A percentile compares a stretch with the other conserved stretches of the same genome.
Conservation (phyloP, 306 rosid genomes). For the Glycine soja region DNA sequence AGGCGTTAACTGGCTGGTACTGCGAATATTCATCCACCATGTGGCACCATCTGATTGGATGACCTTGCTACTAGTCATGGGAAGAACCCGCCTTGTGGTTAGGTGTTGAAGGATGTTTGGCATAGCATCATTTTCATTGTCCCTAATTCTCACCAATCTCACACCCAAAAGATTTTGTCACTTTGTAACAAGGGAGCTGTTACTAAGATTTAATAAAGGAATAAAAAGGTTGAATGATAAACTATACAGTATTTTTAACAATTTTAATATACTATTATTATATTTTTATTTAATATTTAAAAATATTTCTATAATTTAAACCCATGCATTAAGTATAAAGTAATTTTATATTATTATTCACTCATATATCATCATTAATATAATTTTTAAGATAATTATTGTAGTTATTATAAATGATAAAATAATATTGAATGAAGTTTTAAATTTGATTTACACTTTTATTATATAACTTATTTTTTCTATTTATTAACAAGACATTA, state of each 20-base stretch:
- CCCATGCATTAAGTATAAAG: too few species aligned
- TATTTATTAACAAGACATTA: too few species aligned
- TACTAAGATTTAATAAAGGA: neutral
- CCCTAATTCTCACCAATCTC: neutral
- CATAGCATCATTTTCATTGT: neutral
- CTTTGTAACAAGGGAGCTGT: neutral
- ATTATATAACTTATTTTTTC: too few species aligned
- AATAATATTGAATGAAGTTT: too few species aligned
- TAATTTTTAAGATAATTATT: too few species aligned
- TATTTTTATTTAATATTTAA: neutral
- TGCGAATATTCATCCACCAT: neutral
- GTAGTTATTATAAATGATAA: too few species aligned
- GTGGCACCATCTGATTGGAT: neutral
- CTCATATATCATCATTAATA: too few species aligned
- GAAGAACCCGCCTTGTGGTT: neutral
- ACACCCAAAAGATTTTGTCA: neutral
- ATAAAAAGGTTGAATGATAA: neutral
- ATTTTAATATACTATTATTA: neutral
- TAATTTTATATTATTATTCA: too few species aligned
- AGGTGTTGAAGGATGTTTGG: neutral
- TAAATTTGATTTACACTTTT: too few species aligned
- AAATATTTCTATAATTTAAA: too few species aligned
- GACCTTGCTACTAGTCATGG: neutral
- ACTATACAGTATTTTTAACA: neutral
- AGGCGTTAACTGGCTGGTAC: constrained; percentile 21